These are phyloP conservation scores for Colletotrichum gloeosporioides DNA, from an alignment of 2,329 filamentous ascomycete species.

Conservation along the genomic window DNA sequence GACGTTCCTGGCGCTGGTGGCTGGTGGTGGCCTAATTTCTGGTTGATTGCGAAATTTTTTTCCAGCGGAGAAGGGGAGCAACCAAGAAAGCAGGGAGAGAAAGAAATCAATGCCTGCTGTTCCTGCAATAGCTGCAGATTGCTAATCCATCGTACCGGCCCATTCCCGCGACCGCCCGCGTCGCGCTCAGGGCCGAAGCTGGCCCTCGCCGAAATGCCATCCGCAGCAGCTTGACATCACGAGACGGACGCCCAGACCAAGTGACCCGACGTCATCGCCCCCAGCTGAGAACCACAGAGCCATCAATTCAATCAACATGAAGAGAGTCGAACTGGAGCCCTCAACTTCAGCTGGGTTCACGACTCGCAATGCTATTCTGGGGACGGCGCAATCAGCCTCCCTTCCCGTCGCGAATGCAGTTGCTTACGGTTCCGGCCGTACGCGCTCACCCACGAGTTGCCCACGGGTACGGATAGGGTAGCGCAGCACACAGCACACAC, in stretches of 20 bases:
- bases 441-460: not conserved
- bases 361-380: not conserved
- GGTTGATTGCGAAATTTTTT: not conserved
- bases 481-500: not conserved
- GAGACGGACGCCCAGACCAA: constrained; percentile 17
- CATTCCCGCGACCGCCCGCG: constrained; percentile 7
- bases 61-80: not conserved
- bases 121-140: not conserved
- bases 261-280: constrained; percentile 9
- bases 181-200: constrained; percentile 4
- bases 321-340: not conserved
- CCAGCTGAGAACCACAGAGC: not conserved
- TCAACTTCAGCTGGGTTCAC: not conserved
- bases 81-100: not conserved
- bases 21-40: not conserved
- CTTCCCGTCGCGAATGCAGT: not conserved
- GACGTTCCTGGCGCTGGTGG: not conserved
- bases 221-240: constrained; percentile 21
- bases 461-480: not conserved
- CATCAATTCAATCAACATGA: not conserved
- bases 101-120: not conserved
- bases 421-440: not conserved
- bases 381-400: not conserved
- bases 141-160: not conserved
- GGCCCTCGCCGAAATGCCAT: constrained; percentile 7